These are phyloP conservation scores for Aspergillus conjunctus DNA, from an alignment of 495 filamentous ascomycete genomes.

Conservation along the genomic window DNA sequence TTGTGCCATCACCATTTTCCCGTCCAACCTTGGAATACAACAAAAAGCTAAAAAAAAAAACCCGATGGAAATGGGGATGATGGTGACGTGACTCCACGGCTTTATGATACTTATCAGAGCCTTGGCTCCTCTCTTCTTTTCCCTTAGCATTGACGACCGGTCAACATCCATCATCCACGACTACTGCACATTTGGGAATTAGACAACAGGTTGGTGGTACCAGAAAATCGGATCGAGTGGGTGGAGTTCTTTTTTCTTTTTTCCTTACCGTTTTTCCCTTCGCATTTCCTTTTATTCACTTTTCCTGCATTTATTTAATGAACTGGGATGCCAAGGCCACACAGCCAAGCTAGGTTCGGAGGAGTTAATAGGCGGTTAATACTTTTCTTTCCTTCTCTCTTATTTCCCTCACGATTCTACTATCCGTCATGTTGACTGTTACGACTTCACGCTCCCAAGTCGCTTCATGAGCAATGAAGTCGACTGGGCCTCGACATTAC, in stretches of 20 bases:
- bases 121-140: constrained; percentile 19
- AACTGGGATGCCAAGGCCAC: constrained; percentile 14
- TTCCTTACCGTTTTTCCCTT: constrained; percentile 2
- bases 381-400: constrained; percentile 5
- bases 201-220: constrained; percentile 23
- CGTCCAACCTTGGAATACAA: neutral
- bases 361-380: constrained; percentile 15
- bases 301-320: constrained; percentile 19
- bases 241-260: constrained; percentile 21
- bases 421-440: constrained; percentile 1
- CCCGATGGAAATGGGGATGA: neutral
- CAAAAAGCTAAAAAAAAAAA: constrained; percentile 8
- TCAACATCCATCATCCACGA: constrained; percentile 19
- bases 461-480: constrained; percentile 11
- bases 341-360: constrained; percentile 7
- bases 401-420: constrained; percentile 12
- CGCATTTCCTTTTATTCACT: too few relatives aligned
- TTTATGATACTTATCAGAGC: constrained; percentile 5
- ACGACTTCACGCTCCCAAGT: constrained; percentile 8
- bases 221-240: constrained; percentile 18
- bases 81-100: neutral
- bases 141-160: constrained; percentile 20
- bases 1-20: neutral
- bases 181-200: constrained; percentile 26
- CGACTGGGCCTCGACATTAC: constrained; percentile 7